Evolutionary conservation across 2,329 filamentous ascomycete species (phyloP).

Genomic region (Paecilomyces dactylethromorphus): DNA sequence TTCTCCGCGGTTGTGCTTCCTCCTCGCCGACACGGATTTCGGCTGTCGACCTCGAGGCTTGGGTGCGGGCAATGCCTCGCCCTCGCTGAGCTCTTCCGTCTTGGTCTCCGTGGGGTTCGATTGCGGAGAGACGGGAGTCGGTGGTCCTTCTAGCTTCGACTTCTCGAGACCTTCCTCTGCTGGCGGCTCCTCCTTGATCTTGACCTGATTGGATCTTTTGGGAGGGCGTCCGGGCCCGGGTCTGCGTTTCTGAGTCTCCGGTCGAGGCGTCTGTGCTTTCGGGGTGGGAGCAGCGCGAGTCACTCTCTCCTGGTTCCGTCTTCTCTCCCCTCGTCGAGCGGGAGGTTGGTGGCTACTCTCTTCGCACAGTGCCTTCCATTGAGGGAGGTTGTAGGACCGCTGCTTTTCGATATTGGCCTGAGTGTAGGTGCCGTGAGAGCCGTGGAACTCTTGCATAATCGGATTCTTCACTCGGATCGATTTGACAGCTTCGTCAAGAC

Average conservation of each 20-base stretch:
- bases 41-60: slow-evolving; percentile 52
- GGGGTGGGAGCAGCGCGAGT: slow-evolving; percentile 30
- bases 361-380: slow-evolving; percentile 90
- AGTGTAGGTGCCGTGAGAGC: slow-evolving; percentile 88
- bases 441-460: slow-evolving; percentile 97
- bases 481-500: slow-evolving; percentile 80
- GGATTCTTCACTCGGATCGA: slow-evolving; percentile 90
- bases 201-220: slow-evolving; percentile 30
- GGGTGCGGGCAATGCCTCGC: slow-evolving; percentile 32
- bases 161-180: slow-evolving; percentile 30
- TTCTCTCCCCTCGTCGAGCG: slow-evolving; percentile 65
- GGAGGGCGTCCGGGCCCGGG: slow-evolving; percentile 30
- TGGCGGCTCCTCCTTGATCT: slow-evolving; percentile 31
- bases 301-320: slow-evolving; percentile 43
- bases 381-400: slow-evolving; percentile 89
- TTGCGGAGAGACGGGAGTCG: slow-evolving; percentile 48
- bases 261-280: slow-evolving; percentile 26
- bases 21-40: slow-evolving; percentile 73
- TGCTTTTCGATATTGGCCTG: slow-evolving; percentile 97
- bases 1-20: slow-evolving; percentile 78
- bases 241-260: slow-evolving; percentile 42
- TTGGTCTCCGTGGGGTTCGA: slow-evolving; percentile 49
- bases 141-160: slow-evolving; percentile 41
- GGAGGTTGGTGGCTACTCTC: slow-evolving; percentile 95
- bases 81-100: slow-evolving; percentile 47